A percentile compares a stretch with the other conserved stretches of the same genome.
Evolutionary conservation across 148 eudicot species (phyloP).

Genomic region (Heliamphora exappendiculata): DNA sequence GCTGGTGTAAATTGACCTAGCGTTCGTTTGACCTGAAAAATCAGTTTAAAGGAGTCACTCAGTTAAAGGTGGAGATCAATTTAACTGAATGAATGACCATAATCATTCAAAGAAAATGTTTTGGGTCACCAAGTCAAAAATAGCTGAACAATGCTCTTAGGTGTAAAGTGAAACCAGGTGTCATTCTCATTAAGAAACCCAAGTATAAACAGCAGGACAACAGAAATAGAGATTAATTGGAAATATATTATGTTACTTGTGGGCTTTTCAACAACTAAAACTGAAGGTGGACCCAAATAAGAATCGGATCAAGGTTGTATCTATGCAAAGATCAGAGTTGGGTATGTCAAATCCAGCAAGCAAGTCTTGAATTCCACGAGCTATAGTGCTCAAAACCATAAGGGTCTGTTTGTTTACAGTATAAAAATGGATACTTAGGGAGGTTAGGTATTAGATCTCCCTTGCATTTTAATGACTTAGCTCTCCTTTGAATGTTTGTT

Average conservation of each 20-base stretch:
- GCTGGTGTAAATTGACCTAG: constrained; percentile 96
- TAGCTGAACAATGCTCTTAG: not conserved
- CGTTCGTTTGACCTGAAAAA: constrained; percentile 73
- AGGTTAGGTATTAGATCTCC: too few species aligned
- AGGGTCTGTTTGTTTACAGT: too few species aligned
- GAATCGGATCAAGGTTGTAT: not conserved
- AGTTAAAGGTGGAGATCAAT: not conserved
- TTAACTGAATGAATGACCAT: not conserved
- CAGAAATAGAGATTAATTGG: not conserved
- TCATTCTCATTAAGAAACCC: not conserved
- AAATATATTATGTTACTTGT: not conserved
- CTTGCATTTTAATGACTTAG: too few species aligned
- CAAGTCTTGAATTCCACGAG: too few species aligned
- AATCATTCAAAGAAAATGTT: not conserved
- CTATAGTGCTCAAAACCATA: too few species aligned
- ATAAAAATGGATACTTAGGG: too few species aligned
- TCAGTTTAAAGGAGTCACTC: not conserved
- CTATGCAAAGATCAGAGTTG: not conserved
- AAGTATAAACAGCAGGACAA: not conserved
- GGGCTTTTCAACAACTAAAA: not conserved
- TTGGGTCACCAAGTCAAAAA: not conserved
- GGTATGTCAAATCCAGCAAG: too few species aligned
- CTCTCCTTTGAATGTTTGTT: too few species aligned
- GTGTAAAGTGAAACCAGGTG: not conserved
- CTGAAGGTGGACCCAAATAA: not conserved